Base-by-base conservation (phyloP, 2,329 filamentous ascomycete species). In the Emmonsiellopsis sp. region DNA sequence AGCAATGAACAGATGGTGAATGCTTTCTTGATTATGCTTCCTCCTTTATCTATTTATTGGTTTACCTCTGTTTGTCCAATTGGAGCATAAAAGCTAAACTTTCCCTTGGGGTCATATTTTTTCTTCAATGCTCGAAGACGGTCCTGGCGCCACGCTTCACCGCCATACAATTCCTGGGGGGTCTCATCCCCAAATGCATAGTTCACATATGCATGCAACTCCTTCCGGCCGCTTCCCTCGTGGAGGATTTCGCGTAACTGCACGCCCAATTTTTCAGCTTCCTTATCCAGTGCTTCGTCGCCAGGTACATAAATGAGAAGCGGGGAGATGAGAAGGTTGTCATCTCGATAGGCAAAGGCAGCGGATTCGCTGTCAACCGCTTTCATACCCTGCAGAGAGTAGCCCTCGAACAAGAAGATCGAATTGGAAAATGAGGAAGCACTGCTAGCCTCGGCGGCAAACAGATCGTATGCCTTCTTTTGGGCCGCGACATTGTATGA, bases 371-470 rank as follows among this genome's bases (percentile, higher is more conserved):
- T 58, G 45, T 63, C 56, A 40, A 76, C 59, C 0, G 62, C 65
- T 51, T 70, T 61, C 2, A 81, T 72, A 1, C 73, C 79, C 20
- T 73, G 63, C 7, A 62, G 65, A 1, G 77, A 72, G 63, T 82
- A 82, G 2, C 76, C 76, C 60, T 83, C 79, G 52, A 82, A 77
- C 72, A 81, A 75, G 65, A 81, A 77, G 44, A 80, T 66, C 1
- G 73, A 73, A 49, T 67, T 69, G 38, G 71, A 67, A 0, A 59
- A 59, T 0, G 70, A 67, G 11, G 58, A 59, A 3, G 61, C 58
- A 1, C 62, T 60, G n/a, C 70, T 61, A 1, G 63, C 63, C 0
- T 66, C 55, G 16, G 15, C 7, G 0, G 67, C 63, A 56, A 70
- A 76, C 7, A 70, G 51, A 2, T 71, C 65, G 50, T 70, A 76